Evolutionary conservation across 257 asterid genomes (phyloP).

Genomic region (Scutellaria minor): DNA sequence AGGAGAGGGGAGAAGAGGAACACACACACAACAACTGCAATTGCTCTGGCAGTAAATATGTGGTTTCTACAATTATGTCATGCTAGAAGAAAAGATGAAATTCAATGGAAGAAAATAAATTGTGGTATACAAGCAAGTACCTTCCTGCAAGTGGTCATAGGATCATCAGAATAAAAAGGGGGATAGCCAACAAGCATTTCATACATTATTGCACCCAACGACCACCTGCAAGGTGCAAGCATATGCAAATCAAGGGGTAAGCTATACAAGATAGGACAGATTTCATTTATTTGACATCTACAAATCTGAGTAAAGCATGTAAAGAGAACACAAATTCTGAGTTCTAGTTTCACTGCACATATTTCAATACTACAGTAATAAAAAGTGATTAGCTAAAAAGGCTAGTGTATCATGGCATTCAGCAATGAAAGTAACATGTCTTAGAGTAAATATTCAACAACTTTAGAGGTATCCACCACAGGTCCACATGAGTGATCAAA

Average conservation of each 20-base stretch:
- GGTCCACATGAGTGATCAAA: slow-evolving; percentile 17
- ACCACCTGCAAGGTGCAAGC: slow-evolving; percentile 55
- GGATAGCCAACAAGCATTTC: slow-evolving; percentile 75
- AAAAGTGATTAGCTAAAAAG: neutral
- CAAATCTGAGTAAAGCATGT: neutral
- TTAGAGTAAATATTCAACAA: slow-evolving; percentile 5
- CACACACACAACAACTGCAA: slow-evolving; percentile 9
- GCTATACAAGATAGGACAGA: slow-evolving; percentile 12
- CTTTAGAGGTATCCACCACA: slow-evolving; percentile 11
- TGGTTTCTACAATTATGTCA: neutral
- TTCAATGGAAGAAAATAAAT: slow-evolving; percentile 22
- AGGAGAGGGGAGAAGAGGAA: neutral
- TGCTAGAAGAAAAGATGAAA: slow-evolving; percentile 3
- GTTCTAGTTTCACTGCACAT: neutral
- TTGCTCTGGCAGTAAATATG: neutral
- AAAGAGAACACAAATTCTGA: slow-evolving; percentile 11
- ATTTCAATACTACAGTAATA: neutral
- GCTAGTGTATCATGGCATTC: slow-evolving; percentile 12
- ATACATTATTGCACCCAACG: slow-evolving; percentile 67
- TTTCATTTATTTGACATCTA: slow-evolving; percentile 23
- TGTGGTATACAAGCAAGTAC: slow-evolving; percentile 32
- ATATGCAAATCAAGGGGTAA: slow-evolving; percentile 16
- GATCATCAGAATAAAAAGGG: slow-evolving; percentile 67
- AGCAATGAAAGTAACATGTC: slow-evolving; percentile 7
- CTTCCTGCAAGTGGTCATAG: slow-evolving; percentile 71